Base-by-base conservation (phyloP, 441 rosid species). In the Pelargonium cotyledonis region DNA sequence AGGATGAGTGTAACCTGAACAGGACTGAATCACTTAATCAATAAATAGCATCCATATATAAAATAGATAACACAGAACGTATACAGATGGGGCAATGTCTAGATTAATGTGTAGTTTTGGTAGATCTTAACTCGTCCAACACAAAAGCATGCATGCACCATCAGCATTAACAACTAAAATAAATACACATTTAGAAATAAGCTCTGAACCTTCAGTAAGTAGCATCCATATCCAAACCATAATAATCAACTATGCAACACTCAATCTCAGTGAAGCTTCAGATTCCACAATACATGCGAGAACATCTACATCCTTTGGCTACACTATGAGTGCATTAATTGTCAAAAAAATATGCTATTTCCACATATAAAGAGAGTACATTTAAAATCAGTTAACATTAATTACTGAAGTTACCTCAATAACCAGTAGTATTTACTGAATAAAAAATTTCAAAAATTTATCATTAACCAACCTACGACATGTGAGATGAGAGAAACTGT, bases 361-460 rank as follows among this genome's bases (percentile, higher is more conserved):
- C 66, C 41, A 21, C 11, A 21, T 35, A 19, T 6, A 57, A 16
- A 58, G 66, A n/a, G 49, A 8, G 8, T 66, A 31, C 70, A 46
- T 18, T 11, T 12, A 63, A 57, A 71, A 29, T 47, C 70, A 46
- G 15, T 26, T 63, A 19, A 31, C 29, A 65, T 69, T 64, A 68
- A 62, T 15, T 66, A 65, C 15, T 43, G 12, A 2, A 51, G 58
- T 66, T 66, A 62, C 10, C 18, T 69, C 40, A 63, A 66, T 26
- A 66, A 19, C 4, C 15, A 31, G 19, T 41, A 63, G 8, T 4
- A 53, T 31, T 51, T 40, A 69, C 19, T 44, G 66, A 44, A 66
- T 62, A 12, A 53, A 1, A 38, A 57, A 65, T 18, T 10, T 5
- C 18, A 55, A 26, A 29, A 26, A 49, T n/a, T 49, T 49, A 49